Evolutionary conservation across 2,329 filamentous ascomycete species (phyloP).

Genomic region (Ophiostoma himal-ulmi): DNA sequence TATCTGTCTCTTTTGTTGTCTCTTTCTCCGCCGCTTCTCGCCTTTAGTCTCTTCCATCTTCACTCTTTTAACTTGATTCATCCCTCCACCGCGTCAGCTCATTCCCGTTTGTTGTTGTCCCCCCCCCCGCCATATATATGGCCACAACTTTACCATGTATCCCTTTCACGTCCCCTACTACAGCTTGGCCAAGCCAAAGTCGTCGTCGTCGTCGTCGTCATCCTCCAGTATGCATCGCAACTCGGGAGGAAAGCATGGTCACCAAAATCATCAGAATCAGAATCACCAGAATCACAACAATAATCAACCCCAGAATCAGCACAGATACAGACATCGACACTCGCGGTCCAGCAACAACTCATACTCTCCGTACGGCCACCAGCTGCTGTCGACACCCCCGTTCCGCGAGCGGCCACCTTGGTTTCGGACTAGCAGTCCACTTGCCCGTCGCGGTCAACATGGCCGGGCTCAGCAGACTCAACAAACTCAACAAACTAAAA

Average conservation of each 20-base stretch:
- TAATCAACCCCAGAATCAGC: neutral
- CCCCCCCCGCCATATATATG: too few species aligned
- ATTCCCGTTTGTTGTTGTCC: too few species aligned
- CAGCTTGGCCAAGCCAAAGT: neutral
- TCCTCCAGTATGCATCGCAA: neutral
- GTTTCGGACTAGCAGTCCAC: neutral
- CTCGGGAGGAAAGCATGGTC: neutral
- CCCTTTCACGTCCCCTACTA: neutral
- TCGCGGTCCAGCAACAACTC: neutral
- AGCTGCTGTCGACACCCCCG: too few species aligned
- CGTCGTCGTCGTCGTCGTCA: neutral
- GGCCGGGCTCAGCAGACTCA: too few species aligned
- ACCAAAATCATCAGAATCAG: neutral
- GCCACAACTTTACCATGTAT: neutral
- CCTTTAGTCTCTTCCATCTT: neutral
- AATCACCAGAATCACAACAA: neutral
- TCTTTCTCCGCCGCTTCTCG: neutral
- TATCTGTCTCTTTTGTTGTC: neutral
- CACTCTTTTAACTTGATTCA: too few species aligned
- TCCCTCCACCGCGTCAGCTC: too few species aligned
- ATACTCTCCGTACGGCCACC: neutral
- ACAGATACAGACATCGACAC: neutral
- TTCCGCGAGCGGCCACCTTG: neutral
- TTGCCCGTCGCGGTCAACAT: neutral
- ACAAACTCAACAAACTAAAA: neutral